Conservation (phyloP, 2,329 filamentous ascomycete species). For the Ophiostoma pallidulum region DNA sequence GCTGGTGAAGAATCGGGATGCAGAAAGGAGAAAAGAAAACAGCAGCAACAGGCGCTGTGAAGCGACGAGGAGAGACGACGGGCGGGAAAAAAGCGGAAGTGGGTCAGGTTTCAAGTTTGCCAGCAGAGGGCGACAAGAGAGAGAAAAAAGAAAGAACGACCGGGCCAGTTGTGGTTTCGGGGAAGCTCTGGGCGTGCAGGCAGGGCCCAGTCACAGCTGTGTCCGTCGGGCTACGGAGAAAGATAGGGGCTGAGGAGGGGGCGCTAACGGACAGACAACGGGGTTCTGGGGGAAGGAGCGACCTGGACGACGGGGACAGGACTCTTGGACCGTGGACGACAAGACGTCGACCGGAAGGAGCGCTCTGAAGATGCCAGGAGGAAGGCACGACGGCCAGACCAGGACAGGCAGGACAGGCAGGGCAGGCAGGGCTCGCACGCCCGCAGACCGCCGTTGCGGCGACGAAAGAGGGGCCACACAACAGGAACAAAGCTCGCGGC, state of each 20-base stretch:
- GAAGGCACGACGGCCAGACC: no score
- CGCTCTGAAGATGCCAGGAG: no score
- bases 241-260: not conserved
- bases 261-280: not conserved
- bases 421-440: no score
- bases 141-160: conserved; percentile 1
- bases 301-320: no score
- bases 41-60: not conserved
- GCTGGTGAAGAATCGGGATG: not conserved
- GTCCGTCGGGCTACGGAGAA: not conserved
- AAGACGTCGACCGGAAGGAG: no score
- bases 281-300: no score
- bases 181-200: conserved; percentile 5
- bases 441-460: no score
- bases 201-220: not conserved
- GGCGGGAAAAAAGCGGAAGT: conserved; percentile 8
- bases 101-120: conserved; percentile 13
- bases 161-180: conserved; percentile 6
- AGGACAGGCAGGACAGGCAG: no score
- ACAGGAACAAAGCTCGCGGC: no score
- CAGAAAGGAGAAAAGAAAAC: not conserved
- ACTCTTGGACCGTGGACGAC: no score
- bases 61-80: not conserved
- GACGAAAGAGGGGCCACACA: no score
- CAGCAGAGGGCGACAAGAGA: not conserved